A percentile compares a stretch with the other conserved stretches of the same genome.
Evolutionary conservation across 2,329 filamentous ascomycete genomes (phyloP).

Genomic region (Arthrinium phaeospermum): DNA sequence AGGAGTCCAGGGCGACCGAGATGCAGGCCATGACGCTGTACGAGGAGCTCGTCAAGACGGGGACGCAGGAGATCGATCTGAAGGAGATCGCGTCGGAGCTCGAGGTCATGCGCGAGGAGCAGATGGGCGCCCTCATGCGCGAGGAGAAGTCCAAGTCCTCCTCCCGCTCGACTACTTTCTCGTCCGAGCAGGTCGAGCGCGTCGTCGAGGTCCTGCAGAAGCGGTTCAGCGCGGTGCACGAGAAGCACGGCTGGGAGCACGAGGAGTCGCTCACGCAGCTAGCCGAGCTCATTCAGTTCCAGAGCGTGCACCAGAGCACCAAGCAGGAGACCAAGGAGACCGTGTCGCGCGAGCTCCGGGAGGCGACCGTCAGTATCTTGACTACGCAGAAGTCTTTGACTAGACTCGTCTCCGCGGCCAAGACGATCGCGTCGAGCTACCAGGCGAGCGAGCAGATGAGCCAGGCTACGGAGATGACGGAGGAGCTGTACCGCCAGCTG

Average conservation of each 20-base stretch:
- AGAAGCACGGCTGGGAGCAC: conserved; percentile 45
- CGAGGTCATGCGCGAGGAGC: conserved; percentile 45
- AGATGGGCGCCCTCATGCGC: conserved; percentile 31
- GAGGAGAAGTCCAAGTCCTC: conserved; percentile 21
- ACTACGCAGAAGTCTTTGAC: conserved; percentile 36
- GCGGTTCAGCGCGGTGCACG: conserved; percentile 37
- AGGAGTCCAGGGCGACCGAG: conserved; percentile 44
- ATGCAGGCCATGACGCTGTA: conserved; percentile 42
- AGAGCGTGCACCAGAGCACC: conserved; percentile 35
- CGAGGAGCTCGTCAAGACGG: conserved; percentile 41
- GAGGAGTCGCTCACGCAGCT: conserved; percentile 44
- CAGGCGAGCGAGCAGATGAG: conserved; percentile 40
- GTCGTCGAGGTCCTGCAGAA: conserved; percentile 39
- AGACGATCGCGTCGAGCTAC: conserved; percentile 43
- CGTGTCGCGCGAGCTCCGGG: conserved; percentile 40
- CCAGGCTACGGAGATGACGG: conserved; percentile 39
- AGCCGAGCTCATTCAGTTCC: conserved; percentile 42
- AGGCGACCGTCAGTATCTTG: conserved; percentile 41
- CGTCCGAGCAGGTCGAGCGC: conserved; percentile 37
- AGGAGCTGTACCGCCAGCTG: conserved; percentile 46
- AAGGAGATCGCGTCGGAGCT: conserved; percentile 41
- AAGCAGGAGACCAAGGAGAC: conserved; percentile 34
- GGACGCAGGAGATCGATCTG: conserved; percentile 39
- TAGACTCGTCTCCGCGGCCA: conserved; percentile 40
- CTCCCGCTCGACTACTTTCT: conserved; percentile 31